A percentile compares a stretch with the other conserved stretches of the same genome.
Conservation (phyloP, 2,329 filamentous ascomycete species). For the Xylaria sp. region DNA sequence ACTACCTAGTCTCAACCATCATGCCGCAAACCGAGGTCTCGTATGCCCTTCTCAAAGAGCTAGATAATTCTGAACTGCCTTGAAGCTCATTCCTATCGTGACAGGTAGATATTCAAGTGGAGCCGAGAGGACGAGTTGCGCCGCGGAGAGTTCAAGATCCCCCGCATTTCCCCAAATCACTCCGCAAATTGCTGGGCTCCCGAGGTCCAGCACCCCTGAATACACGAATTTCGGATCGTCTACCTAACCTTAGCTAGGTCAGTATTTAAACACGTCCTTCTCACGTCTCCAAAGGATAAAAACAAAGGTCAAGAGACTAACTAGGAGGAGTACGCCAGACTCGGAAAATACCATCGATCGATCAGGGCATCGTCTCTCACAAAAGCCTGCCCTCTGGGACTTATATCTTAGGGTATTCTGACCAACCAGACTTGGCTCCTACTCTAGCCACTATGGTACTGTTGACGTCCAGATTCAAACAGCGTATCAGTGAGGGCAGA, state of each 20-base stretch:
- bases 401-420: neutral
- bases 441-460: neutral
- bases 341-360: neutral
- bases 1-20: no score
- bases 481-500: neutral
- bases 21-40: no score
- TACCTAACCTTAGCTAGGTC: neutral
- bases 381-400: neutral
- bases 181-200: conserved; percentile 24
- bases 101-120: neutral
- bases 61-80: neutral
- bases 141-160: conserved; percentile 19
- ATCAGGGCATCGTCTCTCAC: neutral
- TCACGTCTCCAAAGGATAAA: neutral
- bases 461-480: neutral
- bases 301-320: neutral
- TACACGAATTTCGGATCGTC: conserved; percentile 18
- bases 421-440: neutral
- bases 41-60: no score
- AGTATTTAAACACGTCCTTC: neutral
- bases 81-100: conserved; percentile 1
- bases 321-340: no score
- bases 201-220: neutral
- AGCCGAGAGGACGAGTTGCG: neutral
- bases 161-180: conserved; percentile 40